Conservation (phyloP, 768 basidiomycete genomes). For the Dentipellis fragilis region DNA sequence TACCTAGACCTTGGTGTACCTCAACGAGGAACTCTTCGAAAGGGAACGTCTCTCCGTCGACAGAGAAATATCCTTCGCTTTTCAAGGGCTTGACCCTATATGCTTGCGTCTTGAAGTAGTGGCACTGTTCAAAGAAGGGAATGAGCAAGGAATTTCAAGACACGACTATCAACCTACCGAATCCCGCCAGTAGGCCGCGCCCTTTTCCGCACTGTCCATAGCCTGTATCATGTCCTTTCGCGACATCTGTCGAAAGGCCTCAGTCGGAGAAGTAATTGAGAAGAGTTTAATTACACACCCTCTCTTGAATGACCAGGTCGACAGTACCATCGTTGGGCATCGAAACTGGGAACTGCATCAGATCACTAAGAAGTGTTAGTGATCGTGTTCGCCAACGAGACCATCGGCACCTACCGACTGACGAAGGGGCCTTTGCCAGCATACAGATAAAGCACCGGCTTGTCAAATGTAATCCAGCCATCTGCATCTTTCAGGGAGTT, state of each 20-base stretch:
- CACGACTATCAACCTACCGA: conserved; percentile 31
- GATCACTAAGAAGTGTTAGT: conserved; percentile 34
- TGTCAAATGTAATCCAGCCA: conserved; percentile 63
- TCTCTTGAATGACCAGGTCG: conserved; percentile 57
- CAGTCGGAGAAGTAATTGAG: background rate
- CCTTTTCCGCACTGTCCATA: conserved; percentile 53
- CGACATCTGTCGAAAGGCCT: conserved; percentile 26
- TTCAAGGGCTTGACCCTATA: conserved; percentile 60
- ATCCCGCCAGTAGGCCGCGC: conserved; percentile 51
- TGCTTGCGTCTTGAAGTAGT: conserved; percentile 64
- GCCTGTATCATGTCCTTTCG: conserved; percentile 41
- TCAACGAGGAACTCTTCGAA: conserved; percentile 73
- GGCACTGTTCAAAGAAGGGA: conserved; percentile 33
- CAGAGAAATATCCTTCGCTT: conserved; percentile 43
- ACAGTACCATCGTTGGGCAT: conserved; percentile 71
- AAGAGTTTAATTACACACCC: conserved; percentile 30
- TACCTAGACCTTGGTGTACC: conserved; percentile 57
- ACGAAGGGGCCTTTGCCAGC: conserved; percentile 78
- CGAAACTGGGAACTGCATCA: conserved; percentile 81
- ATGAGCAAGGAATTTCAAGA: background rate
- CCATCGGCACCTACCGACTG: conserved; percentile 32
- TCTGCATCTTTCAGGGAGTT: conserved; percentile 35
- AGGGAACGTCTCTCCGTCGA: conserved; percentile 75
- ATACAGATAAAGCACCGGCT: conserved; percentile 59
- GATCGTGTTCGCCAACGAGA: background rate